Conservation (phyloP, 192 early-diverging fungal genomes). For the Coemansia sp. region DNA sequence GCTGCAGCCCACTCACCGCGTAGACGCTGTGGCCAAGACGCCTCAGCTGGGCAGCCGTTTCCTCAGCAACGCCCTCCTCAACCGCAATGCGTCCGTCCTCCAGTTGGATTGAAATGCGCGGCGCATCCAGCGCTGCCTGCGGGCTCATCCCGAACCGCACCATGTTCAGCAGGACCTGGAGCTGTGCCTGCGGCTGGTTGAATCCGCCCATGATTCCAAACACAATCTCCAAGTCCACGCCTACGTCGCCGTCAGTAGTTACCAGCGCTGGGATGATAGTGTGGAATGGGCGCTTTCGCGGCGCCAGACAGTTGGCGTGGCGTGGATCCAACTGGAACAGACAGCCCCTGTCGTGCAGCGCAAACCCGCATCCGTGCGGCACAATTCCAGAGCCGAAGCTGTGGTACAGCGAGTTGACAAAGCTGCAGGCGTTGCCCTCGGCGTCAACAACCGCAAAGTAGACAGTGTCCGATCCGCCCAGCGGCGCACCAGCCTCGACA, state of each 20-base stretch:
- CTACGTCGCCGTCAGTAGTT: slow-evolving; percentile 34
- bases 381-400: slow-evolving; percentile 55
- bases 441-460: slow-evolving; percentile 73
- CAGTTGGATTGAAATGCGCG: slow-evolving; percentile 62
- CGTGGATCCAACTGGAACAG: slow-evolving; percentile 63
- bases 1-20: slow-evolving; percentile 41
- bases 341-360: slow-evolving; percentile 68
- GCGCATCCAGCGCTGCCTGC: slow-evolving; percentile 69
- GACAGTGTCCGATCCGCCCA: slow-evolving; percentile 69
- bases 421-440: slow-evolving; percentile 80
- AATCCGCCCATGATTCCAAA: slow-evolving; percentile 70
- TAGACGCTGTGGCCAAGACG: slow-evolving; percentile 62
- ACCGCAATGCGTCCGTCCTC: slow-evolving; percentile 48
- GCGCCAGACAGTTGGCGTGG: slow-evolving; percentile 66
- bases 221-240: slow-evolving; percentile 1
- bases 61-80: slow-evolving; percentile 63
- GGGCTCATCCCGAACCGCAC: slow-evolving; percentile 59
- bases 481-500: slow-evolving; percentile 60
- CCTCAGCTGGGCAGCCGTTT: slow-evolving; percentile 52
- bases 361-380: slow-evolving; percentile 63
- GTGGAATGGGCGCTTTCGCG: slow-evolving; percentile 74
- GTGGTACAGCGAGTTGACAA: slow-evolving; percentile 64
- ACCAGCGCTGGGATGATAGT: slow-evolving; percentile 77
- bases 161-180: slow-evolving; percentile 74
- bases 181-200: slow-evolving; percentile 84